Evolutionary conservation across 1,284 basidiomycete genomes (phyloP).

Genomic region (Schizophyllum amplum): DNA sequence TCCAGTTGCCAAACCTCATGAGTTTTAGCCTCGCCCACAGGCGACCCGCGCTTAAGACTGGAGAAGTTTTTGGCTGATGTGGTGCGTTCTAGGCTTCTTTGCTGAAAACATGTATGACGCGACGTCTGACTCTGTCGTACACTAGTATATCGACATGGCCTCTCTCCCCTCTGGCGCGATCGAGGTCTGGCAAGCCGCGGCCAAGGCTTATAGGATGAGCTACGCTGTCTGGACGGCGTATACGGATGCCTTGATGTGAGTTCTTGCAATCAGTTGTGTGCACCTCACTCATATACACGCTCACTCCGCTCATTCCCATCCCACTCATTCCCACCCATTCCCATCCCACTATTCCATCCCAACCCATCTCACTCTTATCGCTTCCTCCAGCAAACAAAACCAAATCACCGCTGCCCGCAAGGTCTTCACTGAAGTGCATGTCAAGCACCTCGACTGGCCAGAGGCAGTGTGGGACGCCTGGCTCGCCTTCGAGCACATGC

Average conservation of each 20-base stretch:
- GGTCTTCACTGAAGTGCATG: slow-evolving; percentile 55
- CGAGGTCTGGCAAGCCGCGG: slow-evolving; percentile 53
- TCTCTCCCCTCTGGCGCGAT: slow-evolving; percentile 45
- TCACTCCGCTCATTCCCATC: too few relatives aligned
- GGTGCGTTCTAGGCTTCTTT: slow-evolving; percentile 37
- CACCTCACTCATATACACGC: not conserved
- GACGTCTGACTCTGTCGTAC: too few relatives aligned
- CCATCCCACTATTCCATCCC: not conserved
- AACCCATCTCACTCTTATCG: not conserved
- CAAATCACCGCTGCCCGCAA: slow-evolving; percentile 55
- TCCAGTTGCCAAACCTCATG: slow-evolving; percentile 1
- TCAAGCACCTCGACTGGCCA: slow-evolving; percentile 82
- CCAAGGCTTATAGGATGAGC: slow-evolving; percentile 59
- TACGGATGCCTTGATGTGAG: slow-evolving; percentile 61
- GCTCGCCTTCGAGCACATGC: slow-evolving; percentile 76
- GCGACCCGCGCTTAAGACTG: slow-evolving; percentile 56
- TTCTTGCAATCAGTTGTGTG: slow-evolving; percentile 6
- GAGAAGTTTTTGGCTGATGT: slow-evolving; percentile 75
- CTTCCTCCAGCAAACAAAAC: slow-evolving; percentile 40
- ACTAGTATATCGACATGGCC: slow-evolving; percentile 38
- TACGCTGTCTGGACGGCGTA: slow-evolving; percentile 66
- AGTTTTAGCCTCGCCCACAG: slow-evolving; percentile 32
- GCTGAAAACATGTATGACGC: too few relatives aligned
- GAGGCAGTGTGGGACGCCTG: slow-evolving; percentile 89
- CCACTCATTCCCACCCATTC: not conserved